Conservation (phyloP, 1,139 yeast species). For the Entelexis paramagnoliae region DNA sequence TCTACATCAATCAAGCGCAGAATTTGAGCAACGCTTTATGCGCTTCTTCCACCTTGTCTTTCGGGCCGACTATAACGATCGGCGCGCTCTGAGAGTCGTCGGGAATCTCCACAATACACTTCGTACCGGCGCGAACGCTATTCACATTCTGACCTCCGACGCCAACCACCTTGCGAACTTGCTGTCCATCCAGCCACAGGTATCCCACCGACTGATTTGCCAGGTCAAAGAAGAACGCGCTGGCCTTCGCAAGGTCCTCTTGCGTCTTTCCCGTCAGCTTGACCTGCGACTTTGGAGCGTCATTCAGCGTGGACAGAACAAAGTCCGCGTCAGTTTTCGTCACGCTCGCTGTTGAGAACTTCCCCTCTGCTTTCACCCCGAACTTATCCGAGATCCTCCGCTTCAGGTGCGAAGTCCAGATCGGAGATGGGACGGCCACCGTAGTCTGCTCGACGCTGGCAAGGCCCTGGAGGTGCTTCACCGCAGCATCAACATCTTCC, state of each 20-base stretch:
- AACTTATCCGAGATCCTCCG: slow-evolving; percentile 8
- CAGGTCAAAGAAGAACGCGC: slow-evolving; percentile 29
- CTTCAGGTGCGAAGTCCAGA: slow-evolving; percentile 24
- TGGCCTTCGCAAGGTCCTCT: slow-evolving; percentile 32
- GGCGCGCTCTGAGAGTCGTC: slow-evolving; percentile 4
- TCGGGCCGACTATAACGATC: slow-evolving; percentile 10
- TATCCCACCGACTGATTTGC: slow-evolving; percentile 37
- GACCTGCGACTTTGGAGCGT: not conserved
- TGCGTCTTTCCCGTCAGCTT: slow-evolving; percentile 31
- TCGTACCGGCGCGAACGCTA: slow-evolving; percentile 39
- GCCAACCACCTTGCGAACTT: slow-evolving; percentile 58
- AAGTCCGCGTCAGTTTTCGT: not conserved
- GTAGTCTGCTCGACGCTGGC: slow-evolving; percentile 35
- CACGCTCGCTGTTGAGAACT: not conserved
- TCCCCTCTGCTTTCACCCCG: slow-evolving; percentile 5
- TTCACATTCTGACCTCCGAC: slow-evolving; percentile 63
- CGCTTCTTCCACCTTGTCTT: slow-evolving; percentile 16
- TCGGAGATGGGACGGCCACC: slow-evolving; percentile 36
- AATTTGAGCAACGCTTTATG: slow-evolving; percentile 8
- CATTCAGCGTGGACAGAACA: not conserved
- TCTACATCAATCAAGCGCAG: not conserved
- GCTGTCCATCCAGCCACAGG: slow-evolving; percentile 41
- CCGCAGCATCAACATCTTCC: slow-evolving; percentile 32
- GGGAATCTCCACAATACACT: slow-evolving; percentile 14
- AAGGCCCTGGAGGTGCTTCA: slow-evolving; percentile 28